Base-by-base conservation (phyloP, 805 yeast genomes). In the Metschnikowia lunata region DNA sequence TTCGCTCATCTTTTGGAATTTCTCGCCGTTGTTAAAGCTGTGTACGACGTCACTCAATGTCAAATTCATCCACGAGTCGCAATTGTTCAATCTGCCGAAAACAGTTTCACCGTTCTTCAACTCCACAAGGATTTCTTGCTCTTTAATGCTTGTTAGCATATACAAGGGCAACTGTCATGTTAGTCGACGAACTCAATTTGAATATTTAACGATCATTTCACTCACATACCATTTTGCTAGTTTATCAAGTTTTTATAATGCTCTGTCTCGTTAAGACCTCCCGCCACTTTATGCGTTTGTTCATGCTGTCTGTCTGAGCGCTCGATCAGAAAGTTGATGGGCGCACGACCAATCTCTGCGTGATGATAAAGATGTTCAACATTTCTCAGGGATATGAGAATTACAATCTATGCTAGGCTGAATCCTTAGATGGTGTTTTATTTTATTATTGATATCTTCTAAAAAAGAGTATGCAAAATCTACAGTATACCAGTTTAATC, bases 11-110 rank as follows among this genome's bases (percentile, higher is more conserved):
- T 83, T 82, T 42, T 75, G 62, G 61, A 78, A 85, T 42, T 71
- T 71, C 51, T 77, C 81, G 32, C 86, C 91, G 52, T 74, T 59
- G 34, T 79, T 70, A 55, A 79, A 79, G 12, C 82, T 76, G 59
- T 82, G 85, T 38, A 82, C 78, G 12, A 84, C 97, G 50, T 89
- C 82, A 30, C 74, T 74, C 42, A 93, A 72, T 1, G 96, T 86
- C 52, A 93, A 72, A 63, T 93, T 93, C 99, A 93, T 93, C 89
- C 95, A 87, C 33, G 88, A 82, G 63, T 93, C 99, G 56, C 96
- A 88, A 59, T 87, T 85, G 44, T 80, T 79, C 47, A 93, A 72
- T 45, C 77, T 78, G 40, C 99, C 99, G 58, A 84, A 85, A 39
- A 90, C 72, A 8, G 91, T 82, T 58, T 88, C 97, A 30, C 98